Percentiles rank a stretch among this genome's conserved stretches.
phyloP scores from a whole-genome alignment of 2,329 filamentous ascomycete genomes.

The Fusarium globosum region DNA sequence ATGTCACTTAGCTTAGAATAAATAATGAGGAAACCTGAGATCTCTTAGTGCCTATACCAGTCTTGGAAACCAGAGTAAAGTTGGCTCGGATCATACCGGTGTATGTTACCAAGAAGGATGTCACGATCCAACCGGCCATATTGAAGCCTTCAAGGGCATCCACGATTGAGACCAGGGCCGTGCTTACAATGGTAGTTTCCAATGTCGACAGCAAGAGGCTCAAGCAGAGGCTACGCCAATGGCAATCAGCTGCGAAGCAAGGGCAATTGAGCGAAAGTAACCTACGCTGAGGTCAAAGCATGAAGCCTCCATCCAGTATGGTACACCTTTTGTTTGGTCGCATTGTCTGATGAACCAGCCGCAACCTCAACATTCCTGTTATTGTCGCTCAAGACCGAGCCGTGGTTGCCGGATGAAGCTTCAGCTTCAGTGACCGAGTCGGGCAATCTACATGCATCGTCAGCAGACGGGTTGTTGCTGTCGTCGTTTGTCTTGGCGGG shows the following conservation, averaged over 20 bases:
- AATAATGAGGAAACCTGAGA: conserved; percentile 27
- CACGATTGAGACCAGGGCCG: conserved; percentile 59
- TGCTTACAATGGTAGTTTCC: conserved; percentile 64
- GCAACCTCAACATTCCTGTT: not conserved
- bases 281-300: not conserved
- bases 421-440: not conserved
- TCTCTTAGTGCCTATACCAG: not conserved
- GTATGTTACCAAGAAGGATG: conserved; percentile 61
- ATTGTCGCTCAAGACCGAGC: not conserved
- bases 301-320: conserved; percentile 10
- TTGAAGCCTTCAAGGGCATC: conserved; percentile 52
- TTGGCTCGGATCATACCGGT: conserved; percentile 48
- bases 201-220: conserved; percentile 55
- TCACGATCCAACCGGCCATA: conserved; percentile 58
- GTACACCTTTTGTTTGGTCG: not conserved
- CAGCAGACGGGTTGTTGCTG: not conserved
- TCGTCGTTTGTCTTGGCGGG: not conserved
- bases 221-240: conserved; percentile 2
- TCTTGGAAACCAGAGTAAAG: not conserved
- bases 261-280: rapidly evolving
- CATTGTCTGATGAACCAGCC: not conserved
- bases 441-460: not conserved
- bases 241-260: not conserved
- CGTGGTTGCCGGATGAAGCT: not conserved
- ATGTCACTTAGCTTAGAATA: conserved; percentile 33